phyloP scores from a whole-genome alignment of 768 basidiomycete genomes.

The Leccinum ochraceum region DNA sequence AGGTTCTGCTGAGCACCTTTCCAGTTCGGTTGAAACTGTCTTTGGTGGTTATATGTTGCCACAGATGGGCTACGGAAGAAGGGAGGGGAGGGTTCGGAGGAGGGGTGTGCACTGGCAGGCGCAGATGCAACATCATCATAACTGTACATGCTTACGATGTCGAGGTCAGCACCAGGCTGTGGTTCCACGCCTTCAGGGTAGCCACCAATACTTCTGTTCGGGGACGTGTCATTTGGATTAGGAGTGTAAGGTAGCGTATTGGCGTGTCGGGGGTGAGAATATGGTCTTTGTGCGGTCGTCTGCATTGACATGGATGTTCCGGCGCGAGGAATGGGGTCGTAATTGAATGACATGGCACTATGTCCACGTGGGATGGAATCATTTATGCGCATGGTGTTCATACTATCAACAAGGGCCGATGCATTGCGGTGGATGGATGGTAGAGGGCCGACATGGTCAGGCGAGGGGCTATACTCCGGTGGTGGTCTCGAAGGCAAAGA shows the following conservation, averaged over 20 bases:
- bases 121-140: conserved; percentile 38
- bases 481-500: conserved; percentile 42
- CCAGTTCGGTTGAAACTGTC: conserved; percentile 28
- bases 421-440: conserved; percentile 42
- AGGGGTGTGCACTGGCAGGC: conserved; percentile 33
- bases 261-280: conserved; percentile 41
- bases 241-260: conserved; percentile 41
- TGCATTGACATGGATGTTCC: conserved; percentile 60
- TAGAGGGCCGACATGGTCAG: conserved; percentile 28
- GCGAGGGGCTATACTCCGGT: conserved; percentile 32
- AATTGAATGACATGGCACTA: conserved; percentile 27
- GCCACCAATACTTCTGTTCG: conserved; percentile 30
- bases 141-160: conserved; percentile 39
- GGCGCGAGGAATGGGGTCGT: conserved; percentile 54
- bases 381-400: conserved; percentile 54
- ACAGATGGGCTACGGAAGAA: conserved; percentile 24
- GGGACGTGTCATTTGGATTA: conserved; percentile 20
- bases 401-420: conserved; percentile 47
- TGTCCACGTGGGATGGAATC: conserved; percentile 40
- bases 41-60: conserved; percentile 18
- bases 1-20: conserved; percentile 29
- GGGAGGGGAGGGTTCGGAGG: conserved; percentile 22
- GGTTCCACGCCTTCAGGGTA: conserved; percentile 27
- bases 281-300: conserved; percentile 30
- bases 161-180: conserved; percentile 35